These are phyloP conservation scores for Dryas octopetala DNA, from an alignment of 306 rosid species.

Conservation along the genomic window DNA sequence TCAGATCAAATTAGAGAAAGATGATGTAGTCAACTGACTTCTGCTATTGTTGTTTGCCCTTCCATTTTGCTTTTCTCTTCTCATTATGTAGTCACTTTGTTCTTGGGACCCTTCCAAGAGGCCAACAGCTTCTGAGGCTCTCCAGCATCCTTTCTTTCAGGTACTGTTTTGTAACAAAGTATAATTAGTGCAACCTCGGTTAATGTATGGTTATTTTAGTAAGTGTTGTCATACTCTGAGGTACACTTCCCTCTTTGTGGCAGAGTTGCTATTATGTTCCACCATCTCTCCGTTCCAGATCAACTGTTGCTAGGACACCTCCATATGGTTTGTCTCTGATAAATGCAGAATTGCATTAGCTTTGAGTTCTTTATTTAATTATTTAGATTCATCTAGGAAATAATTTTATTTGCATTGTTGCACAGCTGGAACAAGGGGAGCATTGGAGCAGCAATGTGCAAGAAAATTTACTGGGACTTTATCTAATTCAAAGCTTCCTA, in stretches of 20 bases:
- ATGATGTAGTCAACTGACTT: background rate
- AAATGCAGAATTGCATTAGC: background rate
- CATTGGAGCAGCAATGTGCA: constrained; percentile 54
- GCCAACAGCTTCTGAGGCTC: constrained; percentile 90
- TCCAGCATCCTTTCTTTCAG: constrained; percentile 98
- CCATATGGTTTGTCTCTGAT: constrained; percentile 66
- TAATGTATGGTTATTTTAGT: background rate
- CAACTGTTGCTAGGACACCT: constrained; percentile 64
- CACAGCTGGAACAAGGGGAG: constrained; percentile 57
- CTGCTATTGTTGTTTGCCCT: background rate
- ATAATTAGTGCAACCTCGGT: background rate
- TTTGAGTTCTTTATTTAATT: background rate
- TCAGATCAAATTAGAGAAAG: background rate
- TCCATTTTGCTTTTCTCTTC: background rate
- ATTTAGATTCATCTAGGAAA: background rate
- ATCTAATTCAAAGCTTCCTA: constrained; percentile 51
- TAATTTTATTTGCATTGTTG: constrained; percentile 1
- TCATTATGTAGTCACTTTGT: constrained; percentile 68
- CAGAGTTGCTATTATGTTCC: constrained; percentile 92
- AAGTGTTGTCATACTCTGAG: background rate
- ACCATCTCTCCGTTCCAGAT: constrained; percentile 79
- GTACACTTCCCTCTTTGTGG: constrained; percentile 22
- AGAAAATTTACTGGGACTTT: constrained; percentile 59
- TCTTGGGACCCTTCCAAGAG: constrained; percentile 97
- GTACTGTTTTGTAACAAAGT: constrained; percentile 28